These are phyloP conservation scores for Anisodus acutangulus DNA, from an alignment of 257 asterid genomes.

Conservation along the genomic window DNA sequence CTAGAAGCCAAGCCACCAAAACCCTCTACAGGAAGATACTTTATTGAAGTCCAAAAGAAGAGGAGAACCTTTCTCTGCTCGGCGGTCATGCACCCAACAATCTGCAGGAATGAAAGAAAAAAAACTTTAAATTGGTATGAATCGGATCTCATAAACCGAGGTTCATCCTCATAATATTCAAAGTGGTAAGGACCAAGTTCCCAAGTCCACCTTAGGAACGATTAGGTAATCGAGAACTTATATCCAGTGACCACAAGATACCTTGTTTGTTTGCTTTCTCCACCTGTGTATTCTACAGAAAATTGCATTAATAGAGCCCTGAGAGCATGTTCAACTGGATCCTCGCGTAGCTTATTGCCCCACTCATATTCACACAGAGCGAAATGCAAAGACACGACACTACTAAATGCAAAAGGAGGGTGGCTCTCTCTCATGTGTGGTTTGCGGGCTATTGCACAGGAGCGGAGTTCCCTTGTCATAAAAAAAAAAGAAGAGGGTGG, in stretches of 20 bases:
- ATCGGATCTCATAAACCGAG: not conserved
- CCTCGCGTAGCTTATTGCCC: not conserved
- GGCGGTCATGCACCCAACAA: slow-evolving; percentile 67
- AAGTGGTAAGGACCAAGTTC: slow-evolving; percentile 1
- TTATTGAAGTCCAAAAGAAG: slow-evolving; percentile 96
- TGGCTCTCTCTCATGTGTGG: no score
- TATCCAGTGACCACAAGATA: slow-evolving; percentile 12
- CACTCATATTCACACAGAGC: not conserved
- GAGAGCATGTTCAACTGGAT: not conserved
- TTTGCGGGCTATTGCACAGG: no score
- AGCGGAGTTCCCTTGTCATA: no score
- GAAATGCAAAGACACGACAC: not conserved
- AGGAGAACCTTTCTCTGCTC: slow-evolving; percentile 87
- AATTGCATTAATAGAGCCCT: not conserved
- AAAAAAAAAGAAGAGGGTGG: not conserved
- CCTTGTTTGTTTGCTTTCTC: slow-evolving; percentile 20
- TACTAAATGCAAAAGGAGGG: slow-evolving; percentile 13
- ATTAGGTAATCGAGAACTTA: slow-evolving; percentile 1
- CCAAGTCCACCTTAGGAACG: not conserved
- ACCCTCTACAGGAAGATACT: slow-evolving; percentile 84
- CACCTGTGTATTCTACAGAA: slow-evolving; percentile 16
- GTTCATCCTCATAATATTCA: not conserved
- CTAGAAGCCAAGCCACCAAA: slow-evolving; percentile 85
- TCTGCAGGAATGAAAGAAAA: slow-evolving; percentile 44
- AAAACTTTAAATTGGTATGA: not conserved